These are phyloP conservation scores for Peronospora belbahrii DNA, from an alignment of 352 stramenopile species.

Conservation along the genomic window DNA sequence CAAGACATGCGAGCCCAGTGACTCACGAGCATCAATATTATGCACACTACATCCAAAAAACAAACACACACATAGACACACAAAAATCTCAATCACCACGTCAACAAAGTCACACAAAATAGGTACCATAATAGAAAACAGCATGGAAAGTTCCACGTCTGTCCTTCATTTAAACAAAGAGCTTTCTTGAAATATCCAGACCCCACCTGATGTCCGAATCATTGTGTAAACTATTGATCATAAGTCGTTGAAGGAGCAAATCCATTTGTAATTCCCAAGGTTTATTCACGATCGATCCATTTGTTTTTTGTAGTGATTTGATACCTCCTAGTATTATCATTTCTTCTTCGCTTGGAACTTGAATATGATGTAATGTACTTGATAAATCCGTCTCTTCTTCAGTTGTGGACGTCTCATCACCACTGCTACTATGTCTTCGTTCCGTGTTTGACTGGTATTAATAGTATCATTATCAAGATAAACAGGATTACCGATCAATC, in stretches of 20 bases:
- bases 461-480: not conserved
- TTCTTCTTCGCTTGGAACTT: not conserved
- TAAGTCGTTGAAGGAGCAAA: conserved; percentile 73
- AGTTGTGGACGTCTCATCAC: conserved; percentile 11
- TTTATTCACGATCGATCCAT: conserved; percentile 27
- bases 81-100: too few relatives aligned
- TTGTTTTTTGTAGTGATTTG: conserved; percentile 3
- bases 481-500: too few relatives aligned
- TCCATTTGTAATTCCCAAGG: conserved; percentile 84
- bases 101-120: too few relatives aligned
- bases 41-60: conserved; percentile 36
- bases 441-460: conserved; percentile 19
- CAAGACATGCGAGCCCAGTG: conserved; percentile 31
- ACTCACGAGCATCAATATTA: conserved; percentile 64
- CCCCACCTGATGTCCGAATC: conserved; percentile 68
- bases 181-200: conserved; percentile 1
- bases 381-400: conserved; percentile 29
- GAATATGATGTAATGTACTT: conserved; percentile 14
- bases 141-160: too few relatives aligned
- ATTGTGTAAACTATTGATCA: conserved; percentile 73
- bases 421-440: conserved; percentile 17
- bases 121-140: too few relatives aligned
- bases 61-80: not conserved
- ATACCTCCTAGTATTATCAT: not conserved
- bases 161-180: too few relatives aligned